These are phyloP conservation scores for Adansonia grandidieri DNA, from an alignment of 441 rosid genomes.

Conservation along the genomic window DNA sequence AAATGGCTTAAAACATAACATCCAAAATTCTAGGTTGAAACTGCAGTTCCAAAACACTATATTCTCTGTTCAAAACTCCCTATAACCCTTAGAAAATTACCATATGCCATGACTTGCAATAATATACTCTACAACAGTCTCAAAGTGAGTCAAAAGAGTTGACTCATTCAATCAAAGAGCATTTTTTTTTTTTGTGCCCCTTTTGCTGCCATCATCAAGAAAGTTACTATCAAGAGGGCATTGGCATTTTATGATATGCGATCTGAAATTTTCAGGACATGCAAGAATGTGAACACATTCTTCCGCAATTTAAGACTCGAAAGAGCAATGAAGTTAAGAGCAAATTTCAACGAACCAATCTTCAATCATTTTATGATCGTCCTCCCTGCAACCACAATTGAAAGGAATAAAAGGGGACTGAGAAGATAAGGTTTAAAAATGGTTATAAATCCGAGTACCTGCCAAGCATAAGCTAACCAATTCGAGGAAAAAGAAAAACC, in stretches of 20 bases:
- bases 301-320: not conserved
- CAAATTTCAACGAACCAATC: not conserved
- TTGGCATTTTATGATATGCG: not conserved
- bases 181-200: too few relatives aligned
- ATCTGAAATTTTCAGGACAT: conserved; percentile 2
- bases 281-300: not conserved
- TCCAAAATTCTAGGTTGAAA: not conserved
- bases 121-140: not conserved
- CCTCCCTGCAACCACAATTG: conserved; percentile 19
- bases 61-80: not conserved
- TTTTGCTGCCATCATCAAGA: not conserved
- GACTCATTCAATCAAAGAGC: not conserved
- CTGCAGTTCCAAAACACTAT: not conserved
- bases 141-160: not conserved
- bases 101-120: not conserved
- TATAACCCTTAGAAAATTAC: not conserved
- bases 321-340: not conserved
- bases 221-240: not conserved
- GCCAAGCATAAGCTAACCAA: not conserved
- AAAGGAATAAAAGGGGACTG: not conserved
- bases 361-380: not conserved
- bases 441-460: not conserved
- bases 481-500: not conserved
- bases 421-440: conserved; percentile 1
- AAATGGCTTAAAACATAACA: not conserved